These are phyloP conservation scores for Tardiomyces digboiensis DNA, from an alignment of 1,139 yeast genomes.

Conservation along the genomic window DNA sequence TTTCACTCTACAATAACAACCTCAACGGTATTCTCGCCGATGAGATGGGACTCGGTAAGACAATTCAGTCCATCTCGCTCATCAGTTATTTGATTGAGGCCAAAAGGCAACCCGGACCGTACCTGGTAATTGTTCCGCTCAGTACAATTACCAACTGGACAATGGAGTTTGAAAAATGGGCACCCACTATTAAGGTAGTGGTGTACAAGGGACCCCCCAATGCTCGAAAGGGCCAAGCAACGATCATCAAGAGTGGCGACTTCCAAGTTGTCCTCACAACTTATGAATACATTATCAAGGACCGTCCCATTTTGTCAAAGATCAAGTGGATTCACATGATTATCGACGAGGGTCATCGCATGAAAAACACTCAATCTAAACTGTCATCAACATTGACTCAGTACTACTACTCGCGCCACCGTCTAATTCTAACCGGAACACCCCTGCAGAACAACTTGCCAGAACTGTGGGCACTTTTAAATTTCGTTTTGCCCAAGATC, in stretches of 20 bases:
- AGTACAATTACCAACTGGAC: conserved; percentile 97
- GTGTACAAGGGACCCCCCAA: conserved; percentile 57
- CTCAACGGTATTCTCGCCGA: conserved; percentile 93
- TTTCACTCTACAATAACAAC: conserved; percentile 84
- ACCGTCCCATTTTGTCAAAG: conserved; percentile 68
- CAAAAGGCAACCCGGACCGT: conserved; percentile 47
- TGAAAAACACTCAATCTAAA: conserved; percentile 91
- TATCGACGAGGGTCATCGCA: conserved; percentile 97
- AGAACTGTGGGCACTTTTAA: conserved; percentile 92
- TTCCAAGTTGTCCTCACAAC: conserved; percentile 91
- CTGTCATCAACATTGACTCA: conserved; percentile 74
- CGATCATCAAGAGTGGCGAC: conserved; percentile 61
- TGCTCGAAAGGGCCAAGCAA: conserved; percentile 70
- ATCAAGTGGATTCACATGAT: conserved; percentile 94
- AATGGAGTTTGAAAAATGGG: conserved; percentile 96
- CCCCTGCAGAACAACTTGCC: conserved; percentile 96
- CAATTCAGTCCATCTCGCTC: conserved; percentile 75
- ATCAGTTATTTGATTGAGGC: conserved; percentile 65
- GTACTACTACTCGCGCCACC: conserved; percentile 71
- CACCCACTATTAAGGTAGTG: conserved; percentile 35
- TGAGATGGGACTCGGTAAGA: conserved; percentile 89
- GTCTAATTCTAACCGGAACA: conserved; percentile 94
- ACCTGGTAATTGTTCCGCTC: conserved; percentile 86
- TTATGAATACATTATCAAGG: conserved; percentile 63
- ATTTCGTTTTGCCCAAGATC: conserved; percentile 90